Evolutionary conservation across 2,329 filamentous ascomycete genomes (phyloP).

Genomic region (Colletotrichum tamarilloi): DNA sequence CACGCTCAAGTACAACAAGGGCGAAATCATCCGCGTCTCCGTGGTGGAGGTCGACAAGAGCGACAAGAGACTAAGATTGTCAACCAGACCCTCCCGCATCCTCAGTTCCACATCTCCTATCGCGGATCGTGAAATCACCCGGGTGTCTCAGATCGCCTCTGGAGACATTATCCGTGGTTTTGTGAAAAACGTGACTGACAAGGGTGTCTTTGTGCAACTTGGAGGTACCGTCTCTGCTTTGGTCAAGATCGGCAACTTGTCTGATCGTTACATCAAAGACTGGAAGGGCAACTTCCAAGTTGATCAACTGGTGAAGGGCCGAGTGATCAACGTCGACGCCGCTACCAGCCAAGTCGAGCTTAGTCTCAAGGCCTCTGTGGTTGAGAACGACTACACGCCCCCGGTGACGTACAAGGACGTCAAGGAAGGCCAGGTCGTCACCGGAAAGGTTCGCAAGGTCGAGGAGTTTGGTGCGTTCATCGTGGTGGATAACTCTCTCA

Average conservation of each 20-base stretch:
- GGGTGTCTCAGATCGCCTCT: conserved; percentile 75
- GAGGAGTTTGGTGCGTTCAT: conserved; percentile 97
- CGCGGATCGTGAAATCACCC: conserved; percentile 82
- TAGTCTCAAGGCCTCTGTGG: conserved; percentile 85
- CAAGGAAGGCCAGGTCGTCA: conserved; percentile 82
- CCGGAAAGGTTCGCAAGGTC: conserved; percentile 91
- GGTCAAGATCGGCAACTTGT: conserved; percentile 88
- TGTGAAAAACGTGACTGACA: conserved; percentile 88
- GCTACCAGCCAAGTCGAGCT: conserved; percentile 80
- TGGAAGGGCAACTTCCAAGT: conserved; percentile 92
- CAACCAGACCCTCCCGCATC: conserved; percentile 86
- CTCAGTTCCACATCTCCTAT: conserved; percentile 86
- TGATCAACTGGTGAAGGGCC: conserved; percentile 91
- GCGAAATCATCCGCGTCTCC: conserved; percentile 89
- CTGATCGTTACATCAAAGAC: conserved; percentile 91
- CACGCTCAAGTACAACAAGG: conserved; percentile 80
- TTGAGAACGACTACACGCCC: conserved; percentile 82
- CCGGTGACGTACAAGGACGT: conserved; percentile 82
- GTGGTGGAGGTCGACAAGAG: conserved; percentile 81
- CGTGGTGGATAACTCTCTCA: conserved; percentile 85
- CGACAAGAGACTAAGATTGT: conserved; percentile 88
- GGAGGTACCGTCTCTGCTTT: conserved; percentile 85
- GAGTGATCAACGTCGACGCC: conserved; percentile 78
- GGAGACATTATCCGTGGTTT: conserved; percentile 91
- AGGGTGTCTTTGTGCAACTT: conserved; percentile 87